phyloP scores from a whole-genome alignment of 176 grass and related monocot genomes.

The Chloris gayana region DNA sequence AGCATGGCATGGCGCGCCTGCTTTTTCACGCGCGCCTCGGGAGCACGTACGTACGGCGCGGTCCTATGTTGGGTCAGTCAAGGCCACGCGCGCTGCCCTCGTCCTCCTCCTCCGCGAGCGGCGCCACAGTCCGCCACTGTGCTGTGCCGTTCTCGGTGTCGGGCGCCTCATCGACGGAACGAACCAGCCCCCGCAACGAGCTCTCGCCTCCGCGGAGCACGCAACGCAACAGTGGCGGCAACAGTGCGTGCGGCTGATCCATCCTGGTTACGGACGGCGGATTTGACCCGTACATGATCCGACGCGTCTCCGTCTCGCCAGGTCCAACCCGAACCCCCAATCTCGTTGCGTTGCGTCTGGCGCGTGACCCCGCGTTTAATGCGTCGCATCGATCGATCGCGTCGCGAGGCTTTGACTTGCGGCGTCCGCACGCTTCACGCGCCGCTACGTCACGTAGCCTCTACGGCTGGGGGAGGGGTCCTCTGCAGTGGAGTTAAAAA shows the following conservation, averaged over 20 bases:
- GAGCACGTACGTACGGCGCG: conserved; percentile 24
- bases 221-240: not conserved
- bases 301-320: conserved; percentile 22
- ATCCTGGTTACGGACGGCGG: not conserved
- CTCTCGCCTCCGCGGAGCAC: too few relatives aligned
- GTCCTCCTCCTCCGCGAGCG: not conserved
- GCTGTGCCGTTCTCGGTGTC: not conserved
- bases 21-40: not conserved
- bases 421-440: conserved; percentile 5
- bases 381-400: not conserved
- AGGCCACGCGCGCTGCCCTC: not conserved
- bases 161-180: too few relatives aligned
- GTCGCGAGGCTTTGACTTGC: conserved; percentile 28
- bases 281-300: not conserved
- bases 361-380: conserved; percentile 23
- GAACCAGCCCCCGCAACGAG: too few relatives aligned
- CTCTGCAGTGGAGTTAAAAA: too few relatives aligned
- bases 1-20: not conserved
- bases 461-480: too few relatives aligned
- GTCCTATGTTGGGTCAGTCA: not conserved
- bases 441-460: conserved; percentile 23
- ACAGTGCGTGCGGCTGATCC: not conserved
- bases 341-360: not conserved
- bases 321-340: too few relatives aligned
- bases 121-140: not conserved